A percentile compares a stretch with the other conserved stretches of the same genome.
Conservation (phyloP, 2,329 filamentous ascomycete genomes). For the Endocalyx cinctus region DNA sequence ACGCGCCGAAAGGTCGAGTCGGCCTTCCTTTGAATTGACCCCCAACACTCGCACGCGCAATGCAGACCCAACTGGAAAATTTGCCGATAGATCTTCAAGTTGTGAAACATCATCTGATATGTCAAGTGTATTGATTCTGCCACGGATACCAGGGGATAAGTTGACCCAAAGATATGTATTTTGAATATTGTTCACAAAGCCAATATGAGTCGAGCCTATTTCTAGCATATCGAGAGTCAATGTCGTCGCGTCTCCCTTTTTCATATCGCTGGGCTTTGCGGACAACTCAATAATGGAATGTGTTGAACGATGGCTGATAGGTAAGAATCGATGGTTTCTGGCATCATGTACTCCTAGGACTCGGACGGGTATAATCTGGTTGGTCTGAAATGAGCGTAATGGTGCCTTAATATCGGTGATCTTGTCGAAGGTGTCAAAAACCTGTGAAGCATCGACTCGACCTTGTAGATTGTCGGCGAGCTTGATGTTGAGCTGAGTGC, state of each 20-base stretch:
- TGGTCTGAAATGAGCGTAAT: conserved; percentile 66
- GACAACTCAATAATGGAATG: conserved; percentile 87
- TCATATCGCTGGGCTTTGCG: conserved; percentile 65
- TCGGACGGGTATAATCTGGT: conserved; percentile 68
- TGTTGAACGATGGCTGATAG: conserved; percentile 78
- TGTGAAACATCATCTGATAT: conserved; percentile 81
- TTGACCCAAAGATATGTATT: conserved; percentile 85
- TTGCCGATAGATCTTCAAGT: conserved; percentile 67
- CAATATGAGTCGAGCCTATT: conserved; percentile 67
- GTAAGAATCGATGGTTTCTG: conserved; percentile 83
- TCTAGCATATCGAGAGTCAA: conserved; percentile 70
- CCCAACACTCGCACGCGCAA: conserved; percentile 73
- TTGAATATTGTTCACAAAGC: conserved; percentile 86
- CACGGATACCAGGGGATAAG: conserved; percentile 80
- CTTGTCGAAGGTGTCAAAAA: conserved; percentile 84
- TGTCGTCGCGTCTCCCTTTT: conserved; percentile 38
- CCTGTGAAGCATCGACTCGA: conserved; percentile 86
- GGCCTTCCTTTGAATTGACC: conserved; percentile 68
- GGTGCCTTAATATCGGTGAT: conserved; percentile 80
- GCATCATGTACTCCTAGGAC: conserved; percentile 87
- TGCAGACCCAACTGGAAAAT: conserved; percentile 88
- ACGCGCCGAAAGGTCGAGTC: conserved; percentile 78
- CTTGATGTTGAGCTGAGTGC: conserved; percentile 87
- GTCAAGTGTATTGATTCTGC: conserved; percentile 76
- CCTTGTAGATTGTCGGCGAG: conserved; percentile 84